These are phyloP conservation scores for Serendipita sp. DNA, from an alignment of 768 basidiomycete genomes.

Conservation along the genomic window DNA sequence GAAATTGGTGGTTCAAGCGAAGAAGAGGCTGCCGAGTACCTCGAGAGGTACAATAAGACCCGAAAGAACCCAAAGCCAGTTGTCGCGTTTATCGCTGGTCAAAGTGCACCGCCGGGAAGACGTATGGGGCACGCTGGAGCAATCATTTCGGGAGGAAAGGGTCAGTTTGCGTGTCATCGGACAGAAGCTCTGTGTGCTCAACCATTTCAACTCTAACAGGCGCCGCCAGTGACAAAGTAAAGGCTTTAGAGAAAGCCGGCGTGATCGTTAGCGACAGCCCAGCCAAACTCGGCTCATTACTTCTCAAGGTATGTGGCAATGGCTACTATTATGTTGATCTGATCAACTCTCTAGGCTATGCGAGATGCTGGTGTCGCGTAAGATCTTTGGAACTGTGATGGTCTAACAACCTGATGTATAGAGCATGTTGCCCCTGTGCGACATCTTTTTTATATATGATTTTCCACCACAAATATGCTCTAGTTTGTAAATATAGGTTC, in stretches of 20 bases:
- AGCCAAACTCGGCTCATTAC: slow-evolving; percentile 78
- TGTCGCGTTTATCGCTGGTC: slow-evolving; percentile 94
- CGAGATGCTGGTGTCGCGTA: slow-evolving; percentile 54
- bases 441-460: background rate
- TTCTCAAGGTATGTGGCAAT: slow-evolving; percentile 53
- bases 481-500: background rate
- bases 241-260: slow-evolving; percentile 77
- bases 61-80: slow-evolving; percentile 80
- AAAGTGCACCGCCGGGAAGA: slow-evolving; percentile 92
- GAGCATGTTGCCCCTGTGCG: too few species aligned
- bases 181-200: background rate
- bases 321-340: background rate
- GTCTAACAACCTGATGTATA: too few species aligned
- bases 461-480: background rate
- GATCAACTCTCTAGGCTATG: slow-evolving; percentile 40
- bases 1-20: slow-evolving; percentile 99
- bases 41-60: slow-evolving; percentile 84
- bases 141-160: slow-evolving; percentile 96
- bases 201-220: slow-evolving; percentile 24
- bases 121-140: slow-evolving; percentile 99
- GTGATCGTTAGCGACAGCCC: slow-evolving; percentile 89
- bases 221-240: slow-evolving; percentile 87
- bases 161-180: slow-evolving; percentile 21
- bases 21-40: slow-evolving; percentile 95
- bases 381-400: background rate